Evolutionary conservation across 257 asterid species (phyloP).

Genomic region (Ajuga chamaepitys): DNA sequence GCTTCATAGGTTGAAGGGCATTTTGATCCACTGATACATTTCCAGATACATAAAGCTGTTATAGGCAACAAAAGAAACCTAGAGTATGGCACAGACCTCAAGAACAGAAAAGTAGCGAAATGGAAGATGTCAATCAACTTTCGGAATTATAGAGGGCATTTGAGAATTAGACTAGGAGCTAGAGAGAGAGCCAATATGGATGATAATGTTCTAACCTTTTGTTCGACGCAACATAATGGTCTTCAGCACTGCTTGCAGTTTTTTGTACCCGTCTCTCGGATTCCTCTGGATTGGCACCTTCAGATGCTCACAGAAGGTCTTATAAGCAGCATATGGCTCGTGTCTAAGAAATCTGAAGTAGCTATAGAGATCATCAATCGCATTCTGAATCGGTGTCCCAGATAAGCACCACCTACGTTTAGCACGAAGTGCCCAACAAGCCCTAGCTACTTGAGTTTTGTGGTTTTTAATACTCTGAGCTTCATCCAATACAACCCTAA

Average conservation of each 20-base stretch:
- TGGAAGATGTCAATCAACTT: not conserved
- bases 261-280: conserved; percentile 69
- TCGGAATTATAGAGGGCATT: not conserved
- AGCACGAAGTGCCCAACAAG: conserved; percentile 99
- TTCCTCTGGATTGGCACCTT: conserved; percentile 69
- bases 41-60: not conserved
- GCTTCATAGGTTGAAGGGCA: not conserved
- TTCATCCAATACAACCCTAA: conserved; percentile 93
- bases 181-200: not conserved
- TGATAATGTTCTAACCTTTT: conserved; percentile 42
- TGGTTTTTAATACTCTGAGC: conserved; percentile 97
- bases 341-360: conserved; percentile 93
- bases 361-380: conserved; percentile 93
- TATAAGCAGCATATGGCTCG: conserved; percentile 74
- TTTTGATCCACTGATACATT: not conserved
- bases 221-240: conserved; percentile 96
- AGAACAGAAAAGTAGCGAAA: not conserved
- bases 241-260: conserved; percentile 86
- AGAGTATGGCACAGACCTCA: not conserved
- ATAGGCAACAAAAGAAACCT: not conserved
- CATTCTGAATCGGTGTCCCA: conserved; percentile 94
- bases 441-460: conserved; percentile 91
- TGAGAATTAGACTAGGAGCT: conserved; percentile 2
- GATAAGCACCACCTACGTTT: conserved; percentile 99
- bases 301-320: conserved; percentile 52